These are phyloP conservation scores for Epichloe aotearoae DNA, from an alignment of 2,329 filamentous ascomycete species.

Conservation along the genomic window DNA sequence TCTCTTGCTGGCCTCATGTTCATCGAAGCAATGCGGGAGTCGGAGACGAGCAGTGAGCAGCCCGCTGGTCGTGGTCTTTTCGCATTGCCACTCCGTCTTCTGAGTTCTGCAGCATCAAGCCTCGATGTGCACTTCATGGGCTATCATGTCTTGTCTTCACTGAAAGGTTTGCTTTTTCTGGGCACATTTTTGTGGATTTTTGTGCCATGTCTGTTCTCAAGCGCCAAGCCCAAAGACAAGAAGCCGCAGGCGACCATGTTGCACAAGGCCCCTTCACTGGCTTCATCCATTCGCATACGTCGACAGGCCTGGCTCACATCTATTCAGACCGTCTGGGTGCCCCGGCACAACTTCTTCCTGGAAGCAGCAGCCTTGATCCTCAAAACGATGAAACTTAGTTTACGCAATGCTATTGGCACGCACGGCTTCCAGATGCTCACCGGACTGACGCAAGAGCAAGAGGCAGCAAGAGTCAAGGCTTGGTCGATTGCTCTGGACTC, in stretches of 20 bases:
- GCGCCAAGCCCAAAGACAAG: conserved; percentile 35
- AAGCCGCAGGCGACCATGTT: conserved; percentile 31
- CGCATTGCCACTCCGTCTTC: conserved; percentile 46
- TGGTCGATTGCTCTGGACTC: conserved; percentile 92
- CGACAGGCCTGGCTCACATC: conserved; percentile 87
- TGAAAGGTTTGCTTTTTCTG: conserved; percentile 39
- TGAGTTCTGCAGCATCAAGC: conserved; percentile 33
- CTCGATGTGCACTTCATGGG: conserved; percentile 41
- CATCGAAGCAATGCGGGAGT: conserved; percentile 61
- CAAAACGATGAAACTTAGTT: conserved; percentile 70
- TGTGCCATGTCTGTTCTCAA: conserved; percentile 37
- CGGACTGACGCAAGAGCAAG: conserved; percentile 71
- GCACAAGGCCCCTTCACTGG: conserved; percentile 52
- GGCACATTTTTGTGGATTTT: conserved; percentile 42
- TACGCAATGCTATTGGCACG: conserved; percentile 65
- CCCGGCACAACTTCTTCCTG: conserved; percentile 71
- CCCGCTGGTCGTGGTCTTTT: conserved; percentile 54
- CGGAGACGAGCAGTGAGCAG: conserved; percentile 50
- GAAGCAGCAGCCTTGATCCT: conserved; percentile 69
- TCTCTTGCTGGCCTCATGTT: conserved; percentile 88
- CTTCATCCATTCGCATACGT: conserved; percentile 73
- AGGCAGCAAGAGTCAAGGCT: conserved; percentile 73
- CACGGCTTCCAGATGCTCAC: conserved; percentile 67
- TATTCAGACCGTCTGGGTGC: conserved; percentile 85
- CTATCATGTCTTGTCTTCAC: conserved; percentile 37